These are phyloP conservation scores for Cryptococcus sp. DNA, from an alignment of 1,284 basidiomycete species.

Conservation along the genomic window DNA sequence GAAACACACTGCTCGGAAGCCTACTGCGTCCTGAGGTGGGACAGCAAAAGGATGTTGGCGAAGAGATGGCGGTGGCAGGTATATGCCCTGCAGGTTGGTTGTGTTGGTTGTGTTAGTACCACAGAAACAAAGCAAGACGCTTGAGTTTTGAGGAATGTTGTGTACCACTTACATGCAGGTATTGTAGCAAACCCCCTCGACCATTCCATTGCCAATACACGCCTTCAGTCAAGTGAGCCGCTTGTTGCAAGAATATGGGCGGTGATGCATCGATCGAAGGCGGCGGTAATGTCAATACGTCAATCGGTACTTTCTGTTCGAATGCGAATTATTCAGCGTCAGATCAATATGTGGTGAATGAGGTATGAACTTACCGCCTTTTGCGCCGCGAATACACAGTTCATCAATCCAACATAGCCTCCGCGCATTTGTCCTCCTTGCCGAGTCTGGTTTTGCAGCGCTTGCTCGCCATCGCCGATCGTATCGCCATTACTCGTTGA, in stretches of 20 bases:
- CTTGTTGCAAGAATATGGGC: constrained; percentile 91
- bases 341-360: background rate
- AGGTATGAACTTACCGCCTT: constrained; percentile 67
- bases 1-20: constrained; percentile 97
- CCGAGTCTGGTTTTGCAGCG: constrained; percentile 6
- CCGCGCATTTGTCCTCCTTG: constrained; percentile 41
- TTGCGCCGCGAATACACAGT: constrained; percentile 97
- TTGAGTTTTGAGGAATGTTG: no score
- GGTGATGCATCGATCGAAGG: constrained; percentile 63
- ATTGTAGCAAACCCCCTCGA: constrained; percentile 78
- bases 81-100: constrained; percentile 71
- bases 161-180: constrained; percentile 71
- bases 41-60: constrained; percentile 71
- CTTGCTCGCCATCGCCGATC: constrained; percentile 40
- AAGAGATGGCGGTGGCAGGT: constrained; percentile 78
- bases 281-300: constrained; percentile 90
- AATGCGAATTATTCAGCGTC: background rate
- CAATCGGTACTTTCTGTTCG: constrained; percentile 85
- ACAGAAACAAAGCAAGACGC: background rate
- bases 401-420: constrained; percentile 88
- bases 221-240: constrained; percentile 90
- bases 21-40: constrained; percentile 91
- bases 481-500: constrained; percentile 7
- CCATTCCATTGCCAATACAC: constrained; percentile 77
- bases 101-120: constrained; percentile 2